Evolutionary conservation across 192 early-diverging fungal genomes (phyloP).

Genomic region (Chytriomyces sp.): DNA sequence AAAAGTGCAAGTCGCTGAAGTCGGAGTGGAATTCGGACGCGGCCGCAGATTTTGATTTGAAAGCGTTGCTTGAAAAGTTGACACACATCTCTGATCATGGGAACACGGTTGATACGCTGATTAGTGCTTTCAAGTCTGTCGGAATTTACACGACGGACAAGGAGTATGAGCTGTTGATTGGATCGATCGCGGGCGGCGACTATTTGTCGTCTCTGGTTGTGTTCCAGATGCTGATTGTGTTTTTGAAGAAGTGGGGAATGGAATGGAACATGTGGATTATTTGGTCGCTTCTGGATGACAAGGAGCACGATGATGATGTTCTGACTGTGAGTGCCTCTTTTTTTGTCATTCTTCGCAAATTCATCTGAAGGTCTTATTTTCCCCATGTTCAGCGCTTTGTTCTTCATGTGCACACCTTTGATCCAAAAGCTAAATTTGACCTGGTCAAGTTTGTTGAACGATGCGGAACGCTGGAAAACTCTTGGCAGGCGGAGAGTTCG

Average conservation of each 20-base stretch:
- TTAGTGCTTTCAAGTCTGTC: slow-evolving; percentile 25
- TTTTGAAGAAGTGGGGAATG: slow-evolving; percentile 38
- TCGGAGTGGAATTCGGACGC: slow-evolving; percentile 21
- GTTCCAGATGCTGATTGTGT: slow-evolving; percentile 28
- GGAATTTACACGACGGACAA: slow-evolving; percentile 28
- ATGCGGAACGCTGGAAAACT: not conserved
- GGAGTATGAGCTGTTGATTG: slow-evolving; percentile 32
- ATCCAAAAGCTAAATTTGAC: slow-evolving; percentile 25
- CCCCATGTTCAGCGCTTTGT: not conserved
- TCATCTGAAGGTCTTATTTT: not conserved
- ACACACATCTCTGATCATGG: slow-evolving; percentile 6
- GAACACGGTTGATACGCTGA: slow-evolving; percentile 3
- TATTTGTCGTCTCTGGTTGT: slow-evolving; percentile 28
- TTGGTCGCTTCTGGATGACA: slow-evolving; percentile 36
- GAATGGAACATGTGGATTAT: slow-evolving; percentile 43
- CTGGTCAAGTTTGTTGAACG: slow-evolving; percentile 18
- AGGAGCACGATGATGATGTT: slow-evolving; percentile 32
- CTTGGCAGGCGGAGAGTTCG: not conserved
- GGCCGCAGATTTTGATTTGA: slow-evolving; percentile 25
- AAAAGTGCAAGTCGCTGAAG: slow-evolving; percentile 26
- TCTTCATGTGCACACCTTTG: not conserved
- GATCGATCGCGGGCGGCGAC: slow-evolving; percentile 31
- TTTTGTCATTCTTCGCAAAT: not conserved
- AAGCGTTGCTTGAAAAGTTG: slow-evolving; percentile 31
- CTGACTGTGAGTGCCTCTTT: slow-evolving; percentile 8